Evolutionary conservation across 1,139 yeast species (phyloP), one percentile per base, ranked within the genome.

Genomic region (Dujonia santamariae): DNA sequence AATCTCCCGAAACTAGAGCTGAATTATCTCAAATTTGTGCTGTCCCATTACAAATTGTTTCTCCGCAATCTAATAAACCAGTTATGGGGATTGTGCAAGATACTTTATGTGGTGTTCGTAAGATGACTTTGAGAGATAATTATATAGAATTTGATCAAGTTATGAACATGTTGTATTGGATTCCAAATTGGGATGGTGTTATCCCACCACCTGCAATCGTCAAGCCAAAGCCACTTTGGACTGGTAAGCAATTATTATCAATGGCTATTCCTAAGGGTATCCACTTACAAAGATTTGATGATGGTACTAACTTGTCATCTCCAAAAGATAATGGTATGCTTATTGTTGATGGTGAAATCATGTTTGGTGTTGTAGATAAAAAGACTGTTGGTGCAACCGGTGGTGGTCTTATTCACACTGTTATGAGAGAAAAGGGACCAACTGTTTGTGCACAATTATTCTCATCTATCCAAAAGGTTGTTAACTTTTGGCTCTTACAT

Each of bases 81-180:
- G 96, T 95, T 47, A 92, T 92, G 99, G 99, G 98, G 69, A 92
- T 92, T 71, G 98, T 92, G 43, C 99, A 92, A 69, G 99, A 92
- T 63, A 90, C 99, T 0, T 69, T 92, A 47, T 88, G 97, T 76
- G 99, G 98, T 70, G 75, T 92, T 40, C 83, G 98, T 65, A 92
- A 94, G 57, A 78, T 92, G 85, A 90, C 98, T 0, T 68, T 86
- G 44, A 81, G 96, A 56, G 98, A 92, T 56, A 77, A 71, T 27
- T 92, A 88, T 53, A 71, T 94, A 41, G 96, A 86, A 47, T 86
- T 82, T 55, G 96, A 87, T 47, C 95, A 88, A 63, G 96, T 92
- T 35, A 85, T 94, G 94, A 92, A 92, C 56, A 85, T 92, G 71
- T 72, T 92, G 46, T 90, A 85, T 60, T 94, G 98, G 98, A 88